Evolutionary conservation across 2,329 filamentous ascomycete genomes (phyloP).

Genomic region (Penicillium freii): DNA sequence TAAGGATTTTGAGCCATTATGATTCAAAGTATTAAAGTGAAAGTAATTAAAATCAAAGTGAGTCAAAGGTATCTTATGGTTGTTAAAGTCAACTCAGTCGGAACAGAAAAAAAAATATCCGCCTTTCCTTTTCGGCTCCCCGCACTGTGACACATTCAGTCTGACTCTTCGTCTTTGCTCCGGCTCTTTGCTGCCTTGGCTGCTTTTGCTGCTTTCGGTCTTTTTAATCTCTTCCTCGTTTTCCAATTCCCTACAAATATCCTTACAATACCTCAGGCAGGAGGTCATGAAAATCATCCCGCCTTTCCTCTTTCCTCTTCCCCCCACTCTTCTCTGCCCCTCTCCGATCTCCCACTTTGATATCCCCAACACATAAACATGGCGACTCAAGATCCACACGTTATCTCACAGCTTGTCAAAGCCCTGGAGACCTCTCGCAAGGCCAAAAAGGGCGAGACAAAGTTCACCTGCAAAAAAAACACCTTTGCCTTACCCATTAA

Average conservation of each 20-base stretch:
- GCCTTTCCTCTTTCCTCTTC: not conserved
- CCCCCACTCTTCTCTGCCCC: not conserved
- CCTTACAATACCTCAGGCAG: not conserved
- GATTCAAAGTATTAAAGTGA: not conserved
- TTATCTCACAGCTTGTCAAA: conserved; percentile 65
- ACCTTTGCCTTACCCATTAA: conserved; percentile 66
- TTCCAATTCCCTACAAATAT: not conserved
- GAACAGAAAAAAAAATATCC: conserved; percentile 1
- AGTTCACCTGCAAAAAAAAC: conserved; percentile 76
- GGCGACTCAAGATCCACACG: conserved; percentile 62
- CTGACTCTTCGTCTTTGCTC: not conserved
- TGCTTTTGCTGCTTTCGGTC: not conserved
- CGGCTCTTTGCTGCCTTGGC: not conserved
- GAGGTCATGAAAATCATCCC: not conserved
- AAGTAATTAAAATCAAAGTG: not conserved
- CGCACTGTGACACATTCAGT: conserved; percentile 18
- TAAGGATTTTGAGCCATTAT: conserved; percentile 59
- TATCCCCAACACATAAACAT: conserved; percentile 10
- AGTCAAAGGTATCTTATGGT: not conserved
- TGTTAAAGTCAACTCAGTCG: not conserved
- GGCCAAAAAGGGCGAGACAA: conserved; percentile 50
- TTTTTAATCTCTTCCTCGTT: not conserved
- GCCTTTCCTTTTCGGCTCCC: conserved; percentile 25
- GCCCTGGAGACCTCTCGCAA: conserved; percentile 56
- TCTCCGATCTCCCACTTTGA: not conserved